Percentiles rank a stretch among this genome's conserved stretches.
Conservation (phyloP, 768 basidiomycete genomes). For the Mycena pura region DNA sequence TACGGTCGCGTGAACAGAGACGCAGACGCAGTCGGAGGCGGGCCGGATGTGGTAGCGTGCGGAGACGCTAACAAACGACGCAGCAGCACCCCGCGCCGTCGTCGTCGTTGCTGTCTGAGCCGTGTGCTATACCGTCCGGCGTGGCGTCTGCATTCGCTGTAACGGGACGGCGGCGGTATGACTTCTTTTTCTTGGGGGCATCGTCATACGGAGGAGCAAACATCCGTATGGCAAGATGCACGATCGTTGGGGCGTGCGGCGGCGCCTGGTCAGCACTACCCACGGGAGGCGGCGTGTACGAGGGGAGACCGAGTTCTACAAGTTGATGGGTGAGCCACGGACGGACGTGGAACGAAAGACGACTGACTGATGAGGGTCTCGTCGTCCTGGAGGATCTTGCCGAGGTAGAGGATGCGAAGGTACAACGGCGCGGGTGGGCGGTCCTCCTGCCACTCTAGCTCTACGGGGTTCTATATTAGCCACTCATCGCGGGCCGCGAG, state of each 20-base stretch:
- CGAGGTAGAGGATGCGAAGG: conserved; percentile 76
- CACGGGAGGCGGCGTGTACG: conserved; percentile 37
- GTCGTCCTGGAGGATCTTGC: conserved; percentile 85
- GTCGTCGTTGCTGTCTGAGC: neutral
- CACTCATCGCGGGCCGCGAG: neutral
- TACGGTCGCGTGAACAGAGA: no score
- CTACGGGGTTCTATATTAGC: neutral
- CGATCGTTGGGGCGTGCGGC: conserved; percentile 57
- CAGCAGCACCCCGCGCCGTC: conserved; percentile 21
- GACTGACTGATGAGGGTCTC: conserved; percentile 72
- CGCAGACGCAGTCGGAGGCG: neutral
- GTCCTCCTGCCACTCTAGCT: conserved; percentile 78
- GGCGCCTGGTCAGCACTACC: no score
- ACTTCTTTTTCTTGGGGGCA: conserved; percentile 62
- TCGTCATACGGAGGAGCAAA: conserved; percentile 58
- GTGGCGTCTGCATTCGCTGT: neutral
- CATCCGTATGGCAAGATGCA: conserved; percentile 77
- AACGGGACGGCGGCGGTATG: conserved; percentile 3
- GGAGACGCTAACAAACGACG: conserved; percentile 20
- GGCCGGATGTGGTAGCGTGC: neutral
- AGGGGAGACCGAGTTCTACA: conserved; percentile 49
- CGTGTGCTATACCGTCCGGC: no score
- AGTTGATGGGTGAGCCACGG: neutral
- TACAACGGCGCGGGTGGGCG: conserved; percentile 80
- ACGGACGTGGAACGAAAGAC: neutral